Percentiles rank a stretch among this genome's conserved stretches.
phyloP scores from a whole-genome alignment of 139 green algal genomes.

The Marvania coccoides region DNA sequence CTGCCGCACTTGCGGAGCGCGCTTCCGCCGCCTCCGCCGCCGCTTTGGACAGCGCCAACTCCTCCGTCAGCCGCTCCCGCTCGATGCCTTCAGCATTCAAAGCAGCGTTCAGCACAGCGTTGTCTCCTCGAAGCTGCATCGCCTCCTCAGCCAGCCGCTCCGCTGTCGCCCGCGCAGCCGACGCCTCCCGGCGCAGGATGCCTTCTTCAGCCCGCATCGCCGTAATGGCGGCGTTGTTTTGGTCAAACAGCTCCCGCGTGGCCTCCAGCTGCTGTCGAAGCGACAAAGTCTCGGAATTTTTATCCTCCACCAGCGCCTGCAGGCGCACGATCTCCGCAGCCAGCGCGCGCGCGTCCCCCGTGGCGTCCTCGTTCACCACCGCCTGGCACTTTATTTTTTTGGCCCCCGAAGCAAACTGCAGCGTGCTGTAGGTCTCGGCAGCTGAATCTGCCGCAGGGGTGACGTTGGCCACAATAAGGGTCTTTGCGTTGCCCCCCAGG shows the following conservation, averaged over 20 bases:
- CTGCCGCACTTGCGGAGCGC: not conserved
- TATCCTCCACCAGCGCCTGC: conserved; percentile 6
- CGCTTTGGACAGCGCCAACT: not conserved
- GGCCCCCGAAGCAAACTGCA: conserved; percentile 78
- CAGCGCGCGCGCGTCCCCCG: conserved; percentile 50
- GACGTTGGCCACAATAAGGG: conserved; percentile 87
- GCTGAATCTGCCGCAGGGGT: conserved; percentile 47
- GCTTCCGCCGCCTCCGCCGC: not conserved
- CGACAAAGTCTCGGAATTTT: not conserved
- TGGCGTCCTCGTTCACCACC: conserved; percentile 58
- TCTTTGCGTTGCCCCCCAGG: conserved; percentile 90
- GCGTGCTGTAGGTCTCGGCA: conserved; percentile 79
- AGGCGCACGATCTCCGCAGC: conserved; percentile 56
- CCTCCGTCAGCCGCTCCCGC: not conserved
- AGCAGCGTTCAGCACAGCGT: conserved; percentile 5
- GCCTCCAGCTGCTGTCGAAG: conserved; percentile 9
- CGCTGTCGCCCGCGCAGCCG: conserved; percentile 2
- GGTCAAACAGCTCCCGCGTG: conserved; percentile 11
- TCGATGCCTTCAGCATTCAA: not conserved
- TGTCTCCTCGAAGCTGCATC: not conserved
- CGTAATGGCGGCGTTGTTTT: conserved; percentile 12
- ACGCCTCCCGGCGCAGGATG: conserved; percentile 9
- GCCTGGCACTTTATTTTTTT: conserved; percentile 81
- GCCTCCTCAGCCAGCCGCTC: not conserved
- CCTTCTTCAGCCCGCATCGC: conserved; percentile 12